Evolutionary conservation across 2,329 filamentous ascomycete genomes (phyloP), one percentile per base, ranked within the genome.

Genomic region (Cladophialophora bantiana): DNA sequence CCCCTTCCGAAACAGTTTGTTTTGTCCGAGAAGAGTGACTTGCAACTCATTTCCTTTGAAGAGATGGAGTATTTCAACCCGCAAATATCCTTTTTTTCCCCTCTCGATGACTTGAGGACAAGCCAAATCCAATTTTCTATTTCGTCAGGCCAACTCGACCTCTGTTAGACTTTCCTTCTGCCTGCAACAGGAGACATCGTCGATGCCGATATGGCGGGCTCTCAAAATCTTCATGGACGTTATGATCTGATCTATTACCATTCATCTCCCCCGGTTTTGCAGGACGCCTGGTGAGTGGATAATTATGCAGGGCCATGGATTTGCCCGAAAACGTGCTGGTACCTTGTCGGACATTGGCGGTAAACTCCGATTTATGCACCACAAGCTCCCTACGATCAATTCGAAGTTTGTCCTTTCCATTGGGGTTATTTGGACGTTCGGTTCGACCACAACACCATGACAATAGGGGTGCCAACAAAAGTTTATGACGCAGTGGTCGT

Each of bases 401-500:
- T 26, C 18, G 26, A 18, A 26, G 45, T 20, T 50, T 50, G 26
- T 26, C 18, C 42, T 50, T 50, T 7, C 45, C 20, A 31, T 50
- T 18, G 18, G 18, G n/a, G 4, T 10, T 48, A 9, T 7, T 48
- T 6, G 15, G 42, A 20, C 20, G 42, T 7, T 48, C 12, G 18
- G 18, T 10, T 26, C 45, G 18, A 50, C 45, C n/a, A 50, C 18
- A 18, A 26, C 45, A 50, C 45, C 20, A 26, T 50, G 45, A 26
- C 45, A 50, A 50, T 9, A 26, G 45, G 18, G 26, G 45, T 50
- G 45, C 45, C 45, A 26, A 50, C 20, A 20, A 50, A 26, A 26
- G 18, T 50, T 12, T 61, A 38, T 72, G 82, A 81, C 58, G 85
- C 85, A 2, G 82, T 88, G 1, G 86, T 89, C 1, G 83, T 88